Evolutionary conservation across 2,329 filamentous ascomycete species (phyloP).

Genomic region (Pyrenophora tritici-repentis): DNA sequence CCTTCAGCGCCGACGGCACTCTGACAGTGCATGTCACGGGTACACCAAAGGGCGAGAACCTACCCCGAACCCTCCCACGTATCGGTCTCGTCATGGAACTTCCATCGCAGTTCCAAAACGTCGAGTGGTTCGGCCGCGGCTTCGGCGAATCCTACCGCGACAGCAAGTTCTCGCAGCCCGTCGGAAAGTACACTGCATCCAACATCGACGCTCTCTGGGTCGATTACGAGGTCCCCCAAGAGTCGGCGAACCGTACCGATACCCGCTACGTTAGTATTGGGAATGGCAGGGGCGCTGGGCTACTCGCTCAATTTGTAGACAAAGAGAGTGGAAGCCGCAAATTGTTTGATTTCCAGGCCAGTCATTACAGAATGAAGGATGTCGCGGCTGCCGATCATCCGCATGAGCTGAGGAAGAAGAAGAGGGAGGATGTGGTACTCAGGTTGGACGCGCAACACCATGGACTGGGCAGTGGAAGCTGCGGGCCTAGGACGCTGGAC

Average conservation of each 20-base stretch:
- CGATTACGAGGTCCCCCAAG: slow-evolving; percentile 70
- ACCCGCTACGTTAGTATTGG: slow-evolving; percentile 59
- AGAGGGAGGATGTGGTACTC: slow-evolving; percentile 61
- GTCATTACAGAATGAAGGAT: slow-evolving; percentile 58
- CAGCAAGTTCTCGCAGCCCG: slow-evolving; percentile 63
- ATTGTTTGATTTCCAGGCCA: slow-evolving; percentile 58
- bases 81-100: slow-evolving; percentile 65
- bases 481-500: slow-evolving; percentile 59
- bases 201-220: slow-evolving; percentile 58
- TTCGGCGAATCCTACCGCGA: slow-evolving; percentile 70
- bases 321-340: slow-evolving; percentile 15
- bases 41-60: slow-evolving; percentile 54
- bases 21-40: slow-evolving; percentile 55
- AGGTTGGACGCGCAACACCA: slow-evolving; percentile 67
- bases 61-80: slow-evolving; percentile 63
- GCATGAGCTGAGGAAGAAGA: slow-evolving; percentile 61
- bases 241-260: slow-evolving; percentile 67
- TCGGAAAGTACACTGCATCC: slow-evolving; percentile 55
- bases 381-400: slow-evolving; percentile 67
- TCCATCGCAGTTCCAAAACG: slow-evolving; percentile 52
- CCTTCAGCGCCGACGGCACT: slow-evolving; percentile 52
- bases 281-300: slow-evolving; percentile 13
- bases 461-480: slow-evolving; percentile 66
- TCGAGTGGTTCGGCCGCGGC: slow-evolving; percentile 67
- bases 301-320: slow-evolving; percentile 40